Conservation (phyloP, 495 filamentous ascomycete species). For the Penicillium malachiteum region DNA sequence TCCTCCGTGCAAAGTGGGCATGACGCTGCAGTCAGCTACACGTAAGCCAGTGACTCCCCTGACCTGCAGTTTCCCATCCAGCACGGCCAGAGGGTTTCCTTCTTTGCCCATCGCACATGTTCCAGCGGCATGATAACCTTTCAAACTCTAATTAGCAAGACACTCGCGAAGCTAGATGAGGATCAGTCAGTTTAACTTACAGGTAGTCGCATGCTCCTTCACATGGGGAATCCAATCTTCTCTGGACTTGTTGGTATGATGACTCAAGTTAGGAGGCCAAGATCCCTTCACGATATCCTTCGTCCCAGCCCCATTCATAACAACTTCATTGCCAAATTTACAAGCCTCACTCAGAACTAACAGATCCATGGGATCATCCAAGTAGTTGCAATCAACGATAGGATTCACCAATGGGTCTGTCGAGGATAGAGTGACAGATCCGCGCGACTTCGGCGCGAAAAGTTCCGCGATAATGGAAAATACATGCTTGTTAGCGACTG, state of each 20-base stretch:
- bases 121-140: constrained; percentile 51
- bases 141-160: constrained; percentile 9
- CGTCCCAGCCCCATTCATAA: constrained; percentile 51
- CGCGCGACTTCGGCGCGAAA: constrained; percentile 41
- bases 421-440: constrained; percentile 37
- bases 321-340: constrained; percentile 53
- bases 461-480: constrained; percentile 46
- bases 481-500: constrained; percentile 39
- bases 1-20: constrained; percentile 54
- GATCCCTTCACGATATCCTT: constrained; percentile 55
- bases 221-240: constrained; percentile 51
- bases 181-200: constrained; percentile 26
- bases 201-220: constrained; percentile 53
- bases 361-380: constrained; percentile 48
- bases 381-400: constrained; percentile 50
- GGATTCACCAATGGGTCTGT: constrained; percentile 40
- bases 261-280: constrained; percentile 48
- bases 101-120: constrained; percentile 55
- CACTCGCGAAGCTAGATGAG: background rate
- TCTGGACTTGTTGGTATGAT: constrained; percentile 45
- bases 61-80: constrained; percentile 54
- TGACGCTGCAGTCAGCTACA: constrained; percentile 57
- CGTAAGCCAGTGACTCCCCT: constrained; percentile 51
- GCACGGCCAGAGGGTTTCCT: constrained; percentile 48
- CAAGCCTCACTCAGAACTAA: constrained; percentile 50